Evolutionary conservation across 106 monocot species (phyloP).

Genomic region (Narthecium ossifragum): DNA sequence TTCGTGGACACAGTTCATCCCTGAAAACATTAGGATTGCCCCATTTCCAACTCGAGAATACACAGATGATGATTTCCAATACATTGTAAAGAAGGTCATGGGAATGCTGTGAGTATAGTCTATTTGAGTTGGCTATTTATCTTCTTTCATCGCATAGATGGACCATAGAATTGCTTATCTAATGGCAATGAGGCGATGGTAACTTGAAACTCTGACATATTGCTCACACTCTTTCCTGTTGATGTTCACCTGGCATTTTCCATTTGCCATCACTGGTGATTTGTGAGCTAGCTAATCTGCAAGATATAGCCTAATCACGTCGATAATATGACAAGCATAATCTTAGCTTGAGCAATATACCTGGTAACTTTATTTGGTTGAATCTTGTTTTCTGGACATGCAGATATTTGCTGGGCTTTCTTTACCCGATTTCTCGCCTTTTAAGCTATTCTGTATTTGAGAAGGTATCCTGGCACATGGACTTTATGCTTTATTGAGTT

Average conservation of each 20-base stretch:
- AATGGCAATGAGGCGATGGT: too few relatives aligned
- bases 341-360: conserved; percentile 1
- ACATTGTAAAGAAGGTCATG: conserved; percentile 82
- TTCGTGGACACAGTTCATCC: conserved; percentile 43
- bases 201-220: too few relatives aligned
- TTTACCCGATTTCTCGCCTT: conserved; percentile 80
- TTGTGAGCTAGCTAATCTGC: too few relatives aligned
- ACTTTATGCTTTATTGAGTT: background rate
- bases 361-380: background rate
- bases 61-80: conserved; percentile 90
- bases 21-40: conserved; percentile 60
- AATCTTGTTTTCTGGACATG: conserved; percentile 1
- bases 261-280: too few relatives aligned
- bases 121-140: background rate
- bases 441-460: conserved; percentile 82
- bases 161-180: too few relatives aligned
- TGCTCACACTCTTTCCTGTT: too few relatives aligned
- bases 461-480: conserved; percentile 36
- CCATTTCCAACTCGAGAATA: conserved; percentile 94
- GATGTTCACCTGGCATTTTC: too few relatives aligned
- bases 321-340: too few relatives aligned
- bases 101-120: conserved; percentile 69
- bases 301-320: too few relatives aligned
- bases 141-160: too few relatives aligned
- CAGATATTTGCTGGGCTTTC: conserved; percentile 89